Conservation (phyloP, 208 protist species). For the Herpetomonas samuelpessoai region DNA sequence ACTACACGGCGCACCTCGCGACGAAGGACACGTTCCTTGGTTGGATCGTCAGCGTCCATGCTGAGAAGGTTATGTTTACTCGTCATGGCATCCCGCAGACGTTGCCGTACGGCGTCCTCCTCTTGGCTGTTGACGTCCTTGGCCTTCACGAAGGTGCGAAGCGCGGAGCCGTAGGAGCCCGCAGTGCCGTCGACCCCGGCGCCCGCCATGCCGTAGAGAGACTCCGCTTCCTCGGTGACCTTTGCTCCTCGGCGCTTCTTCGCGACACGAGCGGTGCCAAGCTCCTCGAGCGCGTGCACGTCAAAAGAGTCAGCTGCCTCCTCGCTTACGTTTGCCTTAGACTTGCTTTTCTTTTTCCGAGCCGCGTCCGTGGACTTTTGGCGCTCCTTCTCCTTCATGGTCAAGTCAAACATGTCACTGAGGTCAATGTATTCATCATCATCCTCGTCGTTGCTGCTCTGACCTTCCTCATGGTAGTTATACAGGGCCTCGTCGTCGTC, state of each 20-base stretch:
- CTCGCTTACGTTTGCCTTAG: conserved; percentile 42
- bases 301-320: conserved; percentile 15
- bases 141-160: conserved; percentile 45
- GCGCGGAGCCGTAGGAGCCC: conserved; percentile 33
- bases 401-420: conserved; percentile 80
- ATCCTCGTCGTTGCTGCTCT: conserved; percentile 34
- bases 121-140: conserved; percentile 16
- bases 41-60: conserved; percentile 69
- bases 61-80: conserved; percentile 74
- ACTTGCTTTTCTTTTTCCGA: conserved; percentile 47
- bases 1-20: conserved; percentile 64
- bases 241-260: conserved; percentile 40
- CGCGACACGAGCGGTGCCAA: conserved; percentile 8
- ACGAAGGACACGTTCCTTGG: conserved; percentile 56
- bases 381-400: conserved; percentile 15
- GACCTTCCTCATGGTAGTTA: conserved; percentile 58
- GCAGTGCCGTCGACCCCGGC: conserved; percentile 22
- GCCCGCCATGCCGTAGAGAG: conserved; percentile 46
- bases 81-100: conserved; percentile 46
- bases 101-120: conserved; percentile 22
- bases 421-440: conserved; percentile 82
- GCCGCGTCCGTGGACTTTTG: conserved; percentile 5
- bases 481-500: conserved; percentile 41
- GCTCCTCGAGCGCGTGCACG: neutral
- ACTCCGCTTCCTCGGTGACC: conserved; percentile 57